Conservation (phyloP, 2,329 filamentous ascomycete species). For the Aspergillus melleus region DNA sequence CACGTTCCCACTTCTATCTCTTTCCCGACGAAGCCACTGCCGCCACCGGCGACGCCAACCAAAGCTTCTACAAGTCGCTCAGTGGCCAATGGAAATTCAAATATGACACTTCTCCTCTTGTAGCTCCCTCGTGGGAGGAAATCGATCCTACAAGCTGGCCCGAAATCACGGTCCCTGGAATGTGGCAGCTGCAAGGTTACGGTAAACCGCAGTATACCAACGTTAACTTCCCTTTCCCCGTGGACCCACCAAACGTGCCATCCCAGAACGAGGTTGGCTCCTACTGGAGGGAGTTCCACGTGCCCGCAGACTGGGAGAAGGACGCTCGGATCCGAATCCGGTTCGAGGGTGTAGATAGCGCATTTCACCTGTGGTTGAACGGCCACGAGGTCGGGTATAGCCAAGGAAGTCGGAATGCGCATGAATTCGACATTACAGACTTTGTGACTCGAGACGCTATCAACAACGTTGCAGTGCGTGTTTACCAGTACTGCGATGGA, state of each 20-base stretch:
- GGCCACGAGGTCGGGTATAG: slow-evolving; percentile 64
- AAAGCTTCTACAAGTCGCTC: slow-evolving; percentile 7
- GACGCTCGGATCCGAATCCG: slow-evolving; percentile 60
- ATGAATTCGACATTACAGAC: slow-evolving; percentile 67
- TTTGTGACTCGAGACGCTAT: slow-evolving; percentile 52
- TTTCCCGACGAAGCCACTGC: neutral
- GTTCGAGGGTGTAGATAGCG: slow-evolving; percentile 72
- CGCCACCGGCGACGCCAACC: neutral
- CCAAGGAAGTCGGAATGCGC: slow-evolving; percentile 67
- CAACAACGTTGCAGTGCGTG: slow-evolving; percentile 57
- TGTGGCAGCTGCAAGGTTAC: slow-evolving; percentile 71
- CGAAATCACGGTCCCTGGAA: slow-evolving; percentile 61
- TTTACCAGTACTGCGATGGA: slow-evolving; percentile 70
- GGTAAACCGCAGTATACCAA: slow-evolving; percentile 70
- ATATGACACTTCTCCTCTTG: slow-evolving; percentile 10
- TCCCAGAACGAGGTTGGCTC: slow-evolving; percentile 65
- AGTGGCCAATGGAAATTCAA: slow-evolving; percentile 23
- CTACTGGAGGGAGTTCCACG: slow-evolving; percentile 57
- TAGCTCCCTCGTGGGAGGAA: slow-evolving; percentile 15
- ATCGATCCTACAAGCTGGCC: slow-evolving; percentile 6
- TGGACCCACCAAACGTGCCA: slow-evolving; percentile 63
- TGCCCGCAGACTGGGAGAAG: slow-evolving; percentile 51
- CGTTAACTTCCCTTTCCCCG: slow-evolving; percentile 64
- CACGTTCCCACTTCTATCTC: slow-evolving; percentile 7
- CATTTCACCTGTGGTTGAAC: slow-evolving; percentile 70